Percentiles rank a stretch among this genome's conserved stretches.
phyloP scores from a whole-genome alignment of 164 flowering plant genomes.

The Annona squamosa region DNA sequence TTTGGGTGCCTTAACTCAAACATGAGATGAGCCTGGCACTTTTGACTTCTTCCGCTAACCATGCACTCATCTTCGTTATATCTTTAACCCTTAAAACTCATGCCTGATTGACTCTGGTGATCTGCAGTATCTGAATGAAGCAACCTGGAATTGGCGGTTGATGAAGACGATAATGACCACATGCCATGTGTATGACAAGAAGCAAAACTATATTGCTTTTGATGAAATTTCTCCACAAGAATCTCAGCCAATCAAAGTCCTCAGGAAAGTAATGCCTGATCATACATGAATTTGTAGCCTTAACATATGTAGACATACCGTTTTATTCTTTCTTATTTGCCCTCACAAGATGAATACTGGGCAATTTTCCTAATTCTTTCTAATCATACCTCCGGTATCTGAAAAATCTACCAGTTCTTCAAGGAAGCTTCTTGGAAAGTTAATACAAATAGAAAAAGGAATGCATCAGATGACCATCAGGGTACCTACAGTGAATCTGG shows the following conservation, averaged over 20 bases:
- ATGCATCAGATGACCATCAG: neutral
- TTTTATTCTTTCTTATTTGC: slow-evolving; percentile 3
- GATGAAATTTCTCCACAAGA: slow-evolving; percentile 63
- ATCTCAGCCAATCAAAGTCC: slow-evolving; percentile 64
- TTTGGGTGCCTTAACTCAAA: neutral
- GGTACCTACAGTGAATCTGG: neutral
- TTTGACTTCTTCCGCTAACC: neutral
- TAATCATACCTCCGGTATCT: neutral
- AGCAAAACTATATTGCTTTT: slow-evolving; percentile 58
- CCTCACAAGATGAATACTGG: neutral
- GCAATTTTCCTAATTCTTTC: neutral
- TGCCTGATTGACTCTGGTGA: neutral
- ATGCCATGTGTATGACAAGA: slow-evolving; percentile 73
- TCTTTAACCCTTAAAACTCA: neutral
- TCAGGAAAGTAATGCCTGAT: slow-evolving; percentile 78
- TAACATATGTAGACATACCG: neutral
- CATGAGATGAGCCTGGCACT: neutral
- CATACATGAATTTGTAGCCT: slow-evolving; percentile 38
- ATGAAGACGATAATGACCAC: slow-evolving; percentile 91
- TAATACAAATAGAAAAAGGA: neutral
- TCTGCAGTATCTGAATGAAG: slow-evolving; percentile 74
- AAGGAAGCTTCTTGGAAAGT: neutral
- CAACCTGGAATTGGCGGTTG: slow-evolving; percentile 90
- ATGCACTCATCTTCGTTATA: neutral
- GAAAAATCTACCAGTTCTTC: neutral